Percentiles rank a stretch among this genome's conserved stretches.
These are phyloP conservation scores for Clonostachys sp. DNA, from an alignment of 2,329 filamentous ascomycete species.

Conservation along the genomic window DNA sequence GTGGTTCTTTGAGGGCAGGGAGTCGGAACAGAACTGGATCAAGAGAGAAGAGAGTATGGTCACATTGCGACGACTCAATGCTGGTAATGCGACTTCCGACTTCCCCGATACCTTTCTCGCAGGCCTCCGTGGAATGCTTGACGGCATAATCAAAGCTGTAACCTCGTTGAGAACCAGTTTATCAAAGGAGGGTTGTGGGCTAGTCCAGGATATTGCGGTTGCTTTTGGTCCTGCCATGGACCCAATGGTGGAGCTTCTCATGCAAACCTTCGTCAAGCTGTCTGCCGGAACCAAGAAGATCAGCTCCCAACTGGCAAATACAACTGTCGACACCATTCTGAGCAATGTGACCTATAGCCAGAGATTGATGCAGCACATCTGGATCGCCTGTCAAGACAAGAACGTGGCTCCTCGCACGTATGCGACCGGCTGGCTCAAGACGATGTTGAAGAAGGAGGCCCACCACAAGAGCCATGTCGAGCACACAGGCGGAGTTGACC, in stretches of 20 bases:
- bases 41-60: slow-evolving; percentile 76
- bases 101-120: slow-evolving; percentile 67
- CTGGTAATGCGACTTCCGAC: slow-evolving; percentile 77
- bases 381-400: slow-evolving; percentile 81
- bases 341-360: slow-evolving; percentile 73
- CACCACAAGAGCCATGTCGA: slow-evolving; percentile 80
- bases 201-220: slow-evolving; percentile 80
- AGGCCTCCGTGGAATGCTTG: slow-evolving; percentile 69
- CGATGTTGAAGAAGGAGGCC: slow-evolving; percentile 70
- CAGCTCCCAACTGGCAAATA: slow-evolving; percentile 75
- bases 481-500: slow-evolving; percentile 75
- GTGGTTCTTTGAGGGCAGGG: slow-evolving; percentile 76
- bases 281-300: slow-evolving; percentile 92
- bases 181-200: slow-evolving; percentile 77
- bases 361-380: slow-evolving; percentile 82
- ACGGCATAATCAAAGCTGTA: slow-evolving; percentile 83
- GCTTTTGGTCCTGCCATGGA: slow-evolving; percentile 76
- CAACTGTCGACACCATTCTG: slow-evolving; percentile 76
- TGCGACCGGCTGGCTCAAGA: slow-evolving; percentile 79
- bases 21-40: slow-evolving; percentile 88
- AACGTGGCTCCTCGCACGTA: slow-evolving; percentile 83
- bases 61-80: slow-evolving; percentile 72
- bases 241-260: slow-evolving; percentile 81
- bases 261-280: slow-evolving; percentile 87
- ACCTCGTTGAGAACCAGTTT: slow-evolving; percentile 85